Conservation (phyloP, 371 early-diverging fungal genomes). For the Mucor piriformis region DNA sequence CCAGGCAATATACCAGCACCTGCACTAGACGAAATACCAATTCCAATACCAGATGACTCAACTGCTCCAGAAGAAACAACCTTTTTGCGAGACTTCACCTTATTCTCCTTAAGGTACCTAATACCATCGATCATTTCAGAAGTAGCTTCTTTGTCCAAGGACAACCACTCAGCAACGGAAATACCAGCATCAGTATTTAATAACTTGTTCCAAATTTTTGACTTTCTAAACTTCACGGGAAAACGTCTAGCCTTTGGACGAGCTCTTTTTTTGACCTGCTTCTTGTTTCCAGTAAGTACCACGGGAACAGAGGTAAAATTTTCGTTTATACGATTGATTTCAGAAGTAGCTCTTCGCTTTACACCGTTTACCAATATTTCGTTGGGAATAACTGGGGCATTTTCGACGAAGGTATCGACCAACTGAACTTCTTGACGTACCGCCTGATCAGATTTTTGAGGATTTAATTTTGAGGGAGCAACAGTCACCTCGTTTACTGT, state of each 20-base stretch:
- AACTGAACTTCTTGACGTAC: not conserved
- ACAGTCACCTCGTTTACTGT: not conserved
- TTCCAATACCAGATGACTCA: not conserved
- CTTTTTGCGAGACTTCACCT: not conserved
- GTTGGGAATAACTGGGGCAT: not conserved
- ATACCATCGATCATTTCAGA: conserved; percentile 21
- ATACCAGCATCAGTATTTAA: conserved; percentile 10
- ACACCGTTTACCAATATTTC: not conserved
- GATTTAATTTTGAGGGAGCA: conserved; percentile 1
- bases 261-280: not conserved
- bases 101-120: not conserved
- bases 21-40: not conserved
- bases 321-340: not conserved
- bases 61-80: not conserved
- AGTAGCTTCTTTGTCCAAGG: conserved; percentile 19
- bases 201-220: conserved; percentile 16
- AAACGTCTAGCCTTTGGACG: conserved; percentile 1
- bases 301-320: not conserved
- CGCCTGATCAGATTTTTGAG: not conserved
- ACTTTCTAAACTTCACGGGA: not conserved
- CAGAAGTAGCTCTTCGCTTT: not conserved
- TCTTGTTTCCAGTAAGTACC: not conserved
- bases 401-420: not conserved
- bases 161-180: conserved; percentile 13
- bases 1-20: not conserved